A percentile compares a stretch with the other conserved stretches of the same genome.
These are phyloP conservation scores for Verticillium klebahnii DNA, from an alignment of 2,329 filamentous ascomycete species.

Conservation along the genomic window DNA sequence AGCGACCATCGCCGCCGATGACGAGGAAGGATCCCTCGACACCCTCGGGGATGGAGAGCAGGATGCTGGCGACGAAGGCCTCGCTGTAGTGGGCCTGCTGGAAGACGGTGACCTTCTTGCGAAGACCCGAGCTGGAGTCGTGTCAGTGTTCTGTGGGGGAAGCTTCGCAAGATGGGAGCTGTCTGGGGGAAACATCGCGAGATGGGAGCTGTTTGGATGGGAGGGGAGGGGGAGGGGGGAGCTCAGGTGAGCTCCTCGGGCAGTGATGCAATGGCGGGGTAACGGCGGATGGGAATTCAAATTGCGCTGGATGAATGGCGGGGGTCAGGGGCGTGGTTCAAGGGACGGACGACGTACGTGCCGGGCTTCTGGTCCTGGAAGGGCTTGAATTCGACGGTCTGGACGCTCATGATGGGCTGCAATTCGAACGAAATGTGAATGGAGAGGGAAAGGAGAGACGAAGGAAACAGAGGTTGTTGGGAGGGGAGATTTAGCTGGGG, in stretches of 20 bases:
- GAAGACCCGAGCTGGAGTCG: conserved; percentile 77
- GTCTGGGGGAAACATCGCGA: background rate
- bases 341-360: conserved; percentile 69
- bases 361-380: conserved; percentile 98
- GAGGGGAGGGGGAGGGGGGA: conserved; percentile 1
- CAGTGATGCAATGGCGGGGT: conserved; percentile 23
- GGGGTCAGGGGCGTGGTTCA: background rate
- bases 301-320: conserved; percentile 4
- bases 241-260: background rate
- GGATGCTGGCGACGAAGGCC: conserved; percentile 88
- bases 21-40: conserved; percentile 83
- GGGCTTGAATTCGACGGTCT: conserved; percentile 76
- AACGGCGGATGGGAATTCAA: conserved; percentile 17
- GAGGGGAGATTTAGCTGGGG: no score
- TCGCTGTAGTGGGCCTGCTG: conserved; percentile 94
- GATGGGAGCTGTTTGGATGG: no score
- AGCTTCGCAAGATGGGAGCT: background rate
- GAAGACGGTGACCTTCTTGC: conserved; percentile 98
- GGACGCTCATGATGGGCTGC: conserved; percentile 56
- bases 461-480: background rate
- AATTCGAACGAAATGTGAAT: conserved; percentile 5
- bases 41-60: conserved; percentile 94
- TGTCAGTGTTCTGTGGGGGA: conserved; percentile 4
- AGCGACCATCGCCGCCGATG: conserved; percentile 95
- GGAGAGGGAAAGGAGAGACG: background rate